These are phyloP conservation scores for Phytophthora citricola DNA, from an alignment of 352 stramenopile genomes.

Conservation along the genomic window DNA sequence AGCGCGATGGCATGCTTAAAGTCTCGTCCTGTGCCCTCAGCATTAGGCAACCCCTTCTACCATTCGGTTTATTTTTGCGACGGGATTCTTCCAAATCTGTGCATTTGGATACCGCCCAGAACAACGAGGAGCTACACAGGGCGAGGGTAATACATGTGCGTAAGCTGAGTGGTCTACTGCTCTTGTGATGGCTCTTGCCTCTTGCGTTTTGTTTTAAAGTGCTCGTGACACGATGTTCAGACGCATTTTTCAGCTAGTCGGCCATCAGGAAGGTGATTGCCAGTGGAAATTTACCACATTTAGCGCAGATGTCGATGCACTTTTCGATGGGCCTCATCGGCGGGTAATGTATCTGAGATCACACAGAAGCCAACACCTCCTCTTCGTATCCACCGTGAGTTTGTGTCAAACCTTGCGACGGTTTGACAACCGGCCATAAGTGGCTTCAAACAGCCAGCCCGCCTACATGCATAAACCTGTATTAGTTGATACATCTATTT, in stretches of 20 bases:
- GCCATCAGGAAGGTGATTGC: not conserved
- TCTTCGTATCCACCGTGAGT: no score
- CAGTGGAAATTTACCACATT: not conserved
- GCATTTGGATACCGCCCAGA: slow-evolving; percentile 26
- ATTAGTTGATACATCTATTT: not conserved
- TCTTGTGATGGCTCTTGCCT: no score
- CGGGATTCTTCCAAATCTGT: slow-evolving; percentile 21
- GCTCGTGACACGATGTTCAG: not conserved
- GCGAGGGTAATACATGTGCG: no score
- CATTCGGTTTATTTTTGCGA: slow-evolving; percentile 31
- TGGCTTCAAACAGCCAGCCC: not conserved
- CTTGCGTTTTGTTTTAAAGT: no score
- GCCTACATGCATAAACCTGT: no score
- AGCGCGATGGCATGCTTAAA: slow-evolving; percentile 5
- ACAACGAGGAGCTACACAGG: slow-evolving; percentile 5
- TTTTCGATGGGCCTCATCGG: slow-evolving; percentile 7
- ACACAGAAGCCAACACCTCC: not conserved
- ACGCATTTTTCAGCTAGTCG: not conserved
- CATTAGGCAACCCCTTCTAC: slow-evolving; percentile 16
- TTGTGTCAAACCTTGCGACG: no score
- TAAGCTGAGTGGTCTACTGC: no score
- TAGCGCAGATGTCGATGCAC: slow-evolving; percentile 6
- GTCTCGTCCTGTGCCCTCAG: slow-evolving; percentile 14
- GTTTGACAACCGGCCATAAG: slow-evolving; percentile 11
- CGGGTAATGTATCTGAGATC: slow-evolving; percentile 10